Conservation (phyloP, 148 eudicot genomes). For the Limonium bicolor region DNA sequence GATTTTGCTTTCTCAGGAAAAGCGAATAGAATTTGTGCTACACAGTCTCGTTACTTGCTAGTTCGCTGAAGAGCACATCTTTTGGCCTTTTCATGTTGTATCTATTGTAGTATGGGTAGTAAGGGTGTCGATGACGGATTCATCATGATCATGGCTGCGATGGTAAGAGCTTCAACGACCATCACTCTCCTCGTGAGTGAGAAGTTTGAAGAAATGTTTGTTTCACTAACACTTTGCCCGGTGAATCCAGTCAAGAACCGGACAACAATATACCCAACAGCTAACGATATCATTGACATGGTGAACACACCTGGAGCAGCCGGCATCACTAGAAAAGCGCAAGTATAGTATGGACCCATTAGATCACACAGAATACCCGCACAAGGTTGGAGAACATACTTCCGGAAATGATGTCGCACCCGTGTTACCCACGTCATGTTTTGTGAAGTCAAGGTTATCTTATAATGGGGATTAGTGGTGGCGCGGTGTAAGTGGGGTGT, state of each 20-base stretch:
- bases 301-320: neutral
- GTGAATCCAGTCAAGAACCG: conserved; percentile 2
- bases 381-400: neutral
- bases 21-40: too few species aligned
- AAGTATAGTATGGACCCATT: neutral
- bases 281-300: neutral
- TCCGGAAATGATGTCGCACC: neutral
- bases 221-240: neutral
- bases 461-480: neutral
- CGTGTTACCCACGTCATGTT: neutral
- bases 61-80: too few species aligned
- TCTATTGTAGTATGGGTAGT: too few species aligned
- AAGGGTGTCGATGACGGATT: too few species aligned
- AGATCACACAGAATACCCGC: neutral
- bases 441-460: neutral
- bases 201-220: too few species aligned
- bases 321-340: neutral
- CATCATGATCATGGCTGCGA: too few species aligned
- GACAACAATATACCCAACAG: neutral
- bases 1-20: too few species aligned
- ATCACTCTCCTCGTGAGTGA: too few species aligned
- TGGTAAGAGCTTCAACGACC: too few species aligned
- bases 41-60: too few species aligned
- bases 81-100: too few species aligned
- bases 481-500: neutral